Evolutionary conservation across 108 stramenopile species (phyloP), one percentile per base, ranked within the genome.

Genomic region (Cyclostephanos invisitatus): DNA sequence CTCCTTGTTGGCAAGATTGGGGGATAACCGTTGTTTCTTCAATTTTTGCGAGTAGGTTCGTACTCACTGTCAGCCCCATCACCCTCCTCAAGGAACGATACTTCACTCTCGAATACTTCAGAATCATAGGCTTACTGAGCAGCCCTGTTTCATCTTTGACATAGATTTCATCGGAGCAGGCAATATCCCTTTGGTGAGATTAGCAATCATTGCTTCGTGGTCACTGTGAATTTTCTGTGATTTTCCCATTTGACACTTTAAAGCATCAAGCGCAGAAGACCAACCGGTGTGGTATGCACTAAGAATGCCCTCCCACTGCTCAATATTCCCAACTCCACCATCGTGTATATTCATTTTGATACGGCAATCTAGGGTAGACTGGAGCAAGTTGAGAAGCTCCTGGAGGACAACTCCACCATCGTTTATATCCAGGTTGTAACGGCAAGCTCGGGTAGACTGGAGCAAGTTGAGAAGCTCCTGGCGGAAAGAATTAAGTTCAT

Each of bases 371-470:
- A 82, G 83, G 0, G 87, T 87, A 11, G 78, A 71, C 50, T 87
- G 83, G 21, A 87, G 67, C 15, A 85, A 62, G 12, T 71, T 74
- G 36, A 83, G 58, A n/a, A n/a, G n/a, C n/a, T n/a, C n/a, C n/a
- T n/a, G n/a, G n/a, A n/a, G n/a, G n/a, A n/a, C n/a, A n/a, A n/a
- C n/a, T n/a, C n/a, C n/a, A n/a, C n/a, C n/a, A n/a, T n/a, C n/a
- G n/a, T n/a, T n/a, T n/a, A n/a, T n/a, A n/a, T n/a, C n/a, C n/a
- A n/a, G n/a, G n/a, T n/a, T n/a, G n/a, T n/a, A n/a, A n/a, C 84
- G 15, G 86, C 84, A 21, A 14, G 84, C 82, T 61, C 83, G 71
- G 18, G 86, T 74, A 10, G 85, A n/a, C n/a, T n/a, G n/a, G n/a
- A n/a, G n/a, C n/a, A n/a, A n/a, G n/a, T n/a, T n/a, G n/a, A n/a